Percentiles rank a stretch among this genome's conserved stretches.
phyloP scores from a whole-genome alignment of 225 moss, liverwort and hornwort species.

The Marchantia polymorpha region DNA sequence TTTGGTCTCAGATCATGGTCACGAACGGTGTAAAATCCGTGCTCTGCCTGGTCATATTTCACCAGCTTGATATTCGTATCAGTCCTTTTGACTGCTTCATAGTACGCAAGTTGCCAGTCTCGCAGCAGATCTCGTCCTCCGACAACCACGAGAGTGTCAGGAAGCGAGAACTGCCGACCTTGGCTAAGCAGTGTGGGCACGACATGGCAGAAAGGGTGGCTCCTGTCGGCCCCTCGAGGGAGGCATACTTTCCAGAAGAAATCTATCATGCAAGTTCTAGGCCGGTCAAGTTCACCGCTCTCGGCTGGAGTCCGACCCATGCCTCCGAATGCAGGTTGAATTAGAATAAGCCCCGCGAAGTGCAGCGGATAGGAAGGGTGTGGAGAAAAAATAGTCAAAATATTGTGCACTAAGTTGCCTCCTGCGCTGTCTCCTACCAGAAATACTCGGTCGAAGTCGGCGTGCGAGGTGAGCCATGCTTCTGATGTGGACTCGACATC shows the following conservation, averaged over 20 bases:
- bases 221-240: not conserved
- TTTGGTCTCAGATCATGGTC: not conserved
- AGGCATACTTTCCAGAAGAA: slow-evolving; percentile 15
- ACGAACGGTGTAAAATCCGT: not conserved
- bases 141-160: not conserved
- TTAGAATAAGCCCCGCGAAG: not conserved
- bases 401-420: slow-evolving; percentile 11
- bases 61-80: not conserved
- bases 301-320: slow-evolving; percentile 1
- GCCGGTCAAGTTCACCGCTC: not conserved
- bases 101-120: slow-evolving; percentile 7
- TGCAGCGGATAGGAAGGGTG: not conserved
- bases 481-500: not conserved
- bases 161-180: not conserved
- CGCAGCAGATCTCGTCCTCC: slow-evolving; percentile 12
- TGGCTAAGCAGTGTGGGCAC: not conserved
- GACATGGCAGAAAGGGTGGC: slow-evolving; percentile 8
- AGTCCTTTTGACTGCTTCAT: not conserved
- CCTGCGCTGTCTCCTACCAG: slow-evolving; percentile 16
- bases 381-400: not conserved
- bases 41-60: not conserved
- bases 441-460: not conserved
- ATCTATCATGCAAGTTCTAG: not conserved
- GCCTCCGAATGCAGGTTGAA: slow-evolving; percentile 14
- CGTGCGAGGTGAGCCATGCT: slow-evolving; percentile 1